phyloP scores from a whole-genome alignment of 2,329 filamentous ascomycete species.

The Mycosphaerella sp. region DNA sequence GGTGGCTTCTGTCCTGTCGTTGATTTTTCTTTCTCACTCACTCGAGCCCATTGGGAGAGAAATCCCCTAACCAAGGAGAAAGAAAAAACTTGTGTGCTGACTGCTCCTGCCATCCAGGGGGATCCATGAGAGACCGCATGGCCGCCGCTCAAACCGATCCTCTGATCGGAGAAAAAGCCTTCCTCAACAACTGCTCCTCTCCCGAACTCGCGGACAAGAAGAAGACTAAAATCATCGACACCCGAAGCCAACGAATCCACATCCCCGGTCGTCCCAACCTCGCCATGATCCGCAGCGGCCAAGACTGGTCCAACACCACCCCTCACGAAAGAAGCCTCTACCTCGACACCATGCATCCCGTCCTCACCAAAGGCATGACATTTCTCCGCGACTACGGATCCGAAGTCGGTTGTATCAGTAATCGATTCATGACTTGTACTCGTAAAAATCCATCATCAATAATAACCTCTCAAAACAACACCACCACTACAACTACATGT shows the following conservation, averaged over 20 bases:
- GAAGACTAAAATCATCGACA: not conserved
- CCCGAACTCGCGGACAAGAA: not conserved
- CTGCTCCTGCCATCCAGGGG: constrained; percentile 24
- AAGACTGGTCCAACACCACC: constrained; percentile 41
- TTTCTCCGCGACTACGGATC: constrained; percentile 41
- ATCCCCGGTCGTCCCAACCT: constrained; percentile 39
- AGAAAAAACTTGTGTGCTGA: no score
- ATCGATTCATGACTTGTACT: constrained; percentile 40
- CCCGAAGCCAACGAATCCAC: constrained; percentile 23
- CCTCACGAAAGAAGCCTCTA: constrained; percentile 41
- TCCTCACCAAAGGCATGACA: constrained; percentile 40
- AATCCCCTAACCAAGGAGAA: no score
- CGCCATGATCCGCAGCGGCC: constrained; percentile 42
- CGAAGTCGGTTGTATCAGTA: constrained; percentile 42
- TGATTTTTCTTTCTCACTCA: no score
- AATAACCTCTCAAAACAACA: no score
- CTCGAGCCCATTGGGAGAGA: no score
- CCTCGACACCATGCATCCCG: constrained; percentile 42
- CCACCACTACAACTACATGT: no score
- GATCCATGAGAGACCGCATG: constrained; percentile 43
- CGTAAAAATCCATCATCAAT: constrained; percentile 7
- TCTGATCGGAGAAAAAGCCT: constrained; percentile 30
- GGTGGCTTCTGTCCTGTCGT: no score
- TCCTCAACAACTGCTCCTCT: constrained; percentile 19
- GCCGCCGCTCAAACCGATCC: constrained; percentile 33